Evolutionary conservation across 768 basidiomycete species (phyloP).

Genomic region (Mycena rosella): DNA sequence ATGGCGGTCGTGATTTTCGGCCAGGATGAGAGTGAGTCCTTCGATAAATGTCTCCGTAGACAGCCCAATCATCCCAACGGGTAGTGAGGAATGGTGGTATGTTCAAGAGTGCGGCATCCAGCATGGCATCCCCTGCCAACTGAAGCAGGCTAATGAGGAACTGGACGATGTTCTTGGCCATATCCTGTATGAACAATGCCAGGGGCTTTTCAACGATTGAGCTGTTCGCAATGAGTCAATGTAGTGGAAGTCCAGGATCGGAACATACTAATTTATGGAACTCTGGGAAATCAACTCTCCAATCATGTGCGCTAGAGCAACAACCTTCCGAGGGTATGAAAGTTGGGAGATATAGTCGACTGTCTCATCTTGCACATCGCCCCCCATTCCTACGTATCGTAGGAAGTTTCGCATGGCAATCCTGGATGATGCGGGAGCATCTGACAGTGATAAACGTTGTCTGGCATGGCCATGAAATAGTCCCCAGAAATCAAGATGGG

Average conservation of each 20-base stretch:
- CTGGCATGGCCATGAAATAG: neutral
- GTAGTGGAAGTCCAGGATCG: neutral
- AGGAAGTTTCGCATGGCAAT: neutral
- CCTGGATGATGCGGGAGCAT: neutral
- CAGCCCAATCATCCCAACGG: neutral
- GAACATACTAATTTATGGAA: neutral
- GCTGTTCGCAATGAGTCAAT: neutral
- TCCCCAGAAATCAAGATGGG: neutral
- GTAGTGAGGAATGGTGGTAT: neutral
- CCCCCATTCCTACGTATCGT: constrained; percentile 4
- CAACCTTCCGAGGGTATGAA: neutral
- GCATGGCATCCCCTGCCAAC: neutral
- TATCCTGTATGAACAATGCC: neutral
- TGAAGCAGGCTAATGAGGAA: neutral
- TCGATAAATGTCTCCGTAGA: constrained; percentile 8
- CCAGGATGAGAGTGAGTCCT: neutral
- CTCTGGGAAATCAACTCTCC: neutral
- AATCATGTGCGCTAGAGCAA: neutral
- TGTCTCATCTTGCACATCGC: neutral
- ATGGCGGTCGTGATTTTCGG: neutral
- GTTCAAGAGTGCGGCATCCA: constrained; percentile 7
- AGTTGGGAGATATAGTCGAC: neutral
- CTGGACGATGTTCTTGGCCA: neutral
- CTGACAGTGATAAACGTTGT: neutral
- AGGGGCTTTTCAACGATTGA: neutral